Evolutionary conservation across 257 asterid genomes (phyloP), one percentile per base, ranked within the genome.

Genomic region (Capsicum baccatum): DNA sequence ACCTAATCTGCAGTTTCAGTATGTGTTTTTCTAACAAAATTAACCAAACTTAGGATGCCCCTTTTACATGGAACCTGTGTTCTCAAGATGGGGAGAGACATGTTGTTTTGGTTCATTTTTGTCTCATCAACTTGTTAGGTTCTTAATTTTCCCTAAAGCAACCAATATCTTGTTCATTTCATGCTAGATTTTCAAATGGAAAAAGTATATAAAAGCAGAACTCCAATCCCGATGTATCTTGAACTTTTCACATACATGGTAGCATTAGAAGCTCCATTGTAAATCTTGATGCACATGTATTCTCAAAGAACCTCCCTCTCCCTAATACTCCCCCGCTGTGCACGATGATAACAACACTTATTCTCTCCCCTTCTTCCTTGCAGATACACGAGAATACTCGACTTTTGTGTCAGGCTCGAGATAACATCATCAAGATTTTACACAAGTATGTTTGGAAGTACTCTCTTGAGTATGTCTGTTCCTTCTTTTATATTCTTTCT

Each of bases 311-410:
- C 48, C 35, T 59, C 70, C 76, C 87, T 37, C 58, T 76, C 80
- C 79, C 71, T 44, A 59, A 4, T 48, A 21, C 2, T 63, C 37
- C 47, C 50, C 2, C 50, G 50, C 54, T 87, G 37, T 7, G 63
- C 44, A 19, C 15, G 26, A 19, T 16, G 12, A 9, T 50, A 14
- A 47, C 80, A 33, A 17, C 16, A 33, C 68, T 54, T 55, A 10
- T 50, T 13, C n/a, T 44, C 26, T 69, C 78, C 54, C 17, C 50
- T 54, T 78, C 64, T 16, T 63, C 66, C 44, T 89, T 86, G 84
- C 94, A 96, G 99, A 74, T 91, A 80, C 92, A 88, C 16, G 96
- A 94, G 81, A 96, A 96, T 88, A 87, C 94, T 50, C 90, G 87
- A 64, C 95, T 96, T 84, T 89, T 96, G 52, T 84, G 91, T 84